Evolutionary conservation across 1,284 basidiomycete genomes (phyloP).

Genomic region (Apiotrichum brassicae): DNA sequence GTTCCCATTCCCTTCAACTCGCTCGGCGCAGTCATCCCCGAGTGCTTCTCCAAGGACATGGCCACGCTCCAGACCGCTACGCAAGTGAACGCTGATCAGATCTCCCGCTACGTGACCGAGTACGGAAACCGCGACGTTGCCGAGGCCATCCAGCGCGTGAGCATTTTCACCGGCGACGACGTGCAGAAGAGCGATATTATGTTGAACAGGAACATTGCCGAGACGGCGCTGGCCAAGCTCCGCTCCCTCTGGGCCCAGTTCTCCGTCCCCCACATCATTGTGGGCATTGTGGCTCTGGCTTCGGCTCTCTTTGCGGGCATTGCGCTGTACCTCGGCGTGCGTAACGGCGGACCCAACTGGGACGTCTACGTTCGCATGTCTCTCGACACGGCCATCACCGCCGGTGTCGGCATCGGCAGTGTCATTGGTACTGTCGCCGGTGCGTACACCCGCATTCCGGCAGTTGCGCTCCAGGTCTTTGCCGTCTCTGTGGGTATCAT

Average conservation of each 20-base stretch:
- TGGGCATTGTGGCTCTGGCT: constrained; percentile 53
- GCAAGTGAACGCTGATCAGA: constrained; percentile 67
- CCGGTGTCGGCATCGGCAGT: constrained; percentile 19
- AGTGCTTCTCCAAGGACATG: constrained; percentile 59
- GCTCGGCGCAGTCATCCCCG: constrained; percentile 83
- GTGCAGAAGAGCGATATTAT: background rate
- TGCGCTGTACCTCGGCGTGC: constrained; percentile 42
- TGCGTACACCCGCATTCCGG: constrained; percentile 39
- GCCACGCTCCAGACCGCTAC: constrained; percentile 58
- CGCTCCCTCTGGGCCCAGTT: constrained; percentile 93
- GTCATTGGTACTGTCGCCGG: constrained; percentile 33
- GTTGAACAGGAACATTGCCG: constrained; percentile 51
- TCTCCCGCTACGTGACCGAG: constrained; percentile 66
- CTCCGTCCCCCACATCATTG: constrained; percentile 66
- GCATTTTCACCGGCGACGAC: background rate
- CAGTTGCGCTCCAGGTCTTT: constrained; percentile 50
- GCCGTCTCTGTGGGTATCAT: constrained; percentile 24
- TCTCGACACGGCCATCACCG: constrained; percentile 29
- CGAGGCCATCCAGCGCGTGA: background rate
- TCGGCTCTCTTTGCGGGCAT: constrained; percentile 40
- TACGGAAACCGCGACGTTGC: constrained; percentile 74
- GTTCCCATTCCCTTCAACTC: constrained; percentile 94
- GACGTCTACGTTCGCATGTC: constrained; percentile 40
- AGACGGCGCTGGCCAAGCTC: constrained; percentile 63
- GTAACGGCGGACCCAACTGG: constrained; percentile 39